Base-by-base conservation (phyloP, 2,329 filamentous ascomycete species). In the Xylariaceae sp. region DNA sequence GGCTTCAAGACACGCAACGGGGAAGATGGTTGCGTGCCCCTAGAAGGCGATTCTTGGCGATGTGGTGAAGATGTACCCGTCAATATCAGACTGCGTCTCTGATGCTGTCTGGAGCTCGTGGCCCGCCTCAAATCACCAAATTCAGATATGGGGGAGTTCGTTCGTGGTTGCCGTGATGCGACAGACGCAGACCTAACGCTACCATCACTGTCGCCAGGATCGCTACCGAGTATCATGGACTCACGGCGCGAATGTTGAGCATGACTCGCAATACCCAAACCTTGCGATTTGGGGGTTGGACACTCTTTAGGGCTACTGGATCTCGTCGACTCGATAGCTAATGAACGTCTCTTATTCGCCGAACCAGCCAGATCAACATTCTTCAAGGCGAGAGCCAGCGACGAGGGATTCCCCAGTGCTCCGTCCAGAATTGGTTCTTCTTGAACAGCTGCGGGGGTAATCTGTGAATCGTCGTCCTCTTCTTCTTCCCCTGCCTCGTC, bases 231-330 rank as follows among this genome's bases (percentile, higher is more conserved):
- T 37, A 89, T 76, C 48, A 93, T 74, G 1, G 89, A 90, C 3
- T 83, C 83, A 19, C 89, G 79, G 41, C 90, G 87, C 40, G 82
- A 85, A 40, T 87, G 64, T 19, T 71, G 75, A 38, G 76, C 68
- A 41, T 78, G 79, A 7, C 75, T 72, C 4, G 83, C 66, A 48
- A 70, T 78, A 48, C 76, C 79, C 38, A 72, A 57, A 8, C 72
- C 68, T 55, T 91, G 83, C 0, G 91, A 97, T 48, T 88, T 83
- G 9, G 93, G 93, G 3, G 93, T 98, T 9, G 87, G 87, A 47
- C 89, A 93, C 63, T 94, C 90, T 61, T 83, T 83, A 0, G 93
- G 93, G 60, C 93, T 98, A 60, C 81, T 93, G 3, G 93, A 95
- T 48, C 87, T 78, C 1, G 87, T 91, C 2, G 89, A 95, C 19